These are phyloP conservation scores for Syzygium jambos DNA, from an alignment of 345 rosid species.

Conservation along the genomic window DNA sequence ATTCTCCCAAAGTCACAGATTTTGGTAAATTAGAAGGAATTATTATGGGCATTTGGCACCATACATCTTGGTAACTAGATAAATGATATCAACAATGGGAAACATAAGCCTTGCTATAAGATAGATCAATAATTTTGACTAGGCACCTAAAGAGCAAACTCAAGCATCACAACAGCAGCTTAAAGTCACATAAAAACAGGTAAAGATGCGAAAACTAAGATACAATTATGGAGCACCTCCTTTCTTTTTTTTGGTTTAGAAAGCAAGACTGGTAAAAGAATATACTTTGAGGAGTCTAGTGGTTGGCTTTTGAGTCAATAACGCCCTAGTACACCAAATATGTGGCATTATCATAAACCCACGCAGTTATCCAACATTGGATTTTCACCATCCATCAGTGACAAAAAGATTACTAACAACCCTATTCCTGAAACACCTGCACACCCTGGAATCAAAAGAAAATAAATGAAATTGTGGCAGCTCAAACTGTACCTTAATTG, in stretches of 20 bases:
- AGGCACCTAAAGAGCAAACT: not conserved
- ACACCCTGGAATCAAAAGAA: not conserved
- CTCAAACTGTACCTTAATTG: conserved; percentile 48
- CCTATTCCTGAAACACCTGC: not conserved
- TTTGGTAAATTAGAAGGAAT: not conserved
- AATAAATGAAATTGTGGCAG: not conserved
- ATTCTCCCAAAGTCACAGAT: not conserved
- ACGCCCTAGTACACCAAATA: not conserved
- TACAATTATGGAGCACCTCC: not conserved
- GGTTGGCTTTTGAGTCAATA: not conserved
- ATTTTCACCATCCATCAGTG: not conserved
- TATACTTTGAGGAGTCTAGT: not conserved
- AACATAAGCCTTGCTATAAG: not conserved
- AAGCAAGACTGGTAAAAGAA: not conserved
- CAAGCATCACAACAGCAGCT: not conserved
- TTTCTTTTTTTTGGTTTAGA: not conserved
- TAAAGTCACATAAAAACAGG: not conserved
- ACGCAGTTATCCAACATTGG: not conserved
- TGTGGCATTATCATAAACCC: not conserved
- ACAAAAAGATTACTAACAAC: not conserved
- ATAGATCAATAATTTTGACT: not conserved
- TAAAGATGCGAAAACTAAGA: not conserved
- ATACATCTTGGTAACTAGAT: not conserved
- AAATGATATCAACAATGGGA: not conserved
- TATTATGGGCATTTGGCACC: not conserved